Percentiles rank a stretch among this genome's conserved stretches.
Conservation (phyloP, 2,329 filamentous ascomycete genomes). For the Fusarium mangiferae region DNA sequence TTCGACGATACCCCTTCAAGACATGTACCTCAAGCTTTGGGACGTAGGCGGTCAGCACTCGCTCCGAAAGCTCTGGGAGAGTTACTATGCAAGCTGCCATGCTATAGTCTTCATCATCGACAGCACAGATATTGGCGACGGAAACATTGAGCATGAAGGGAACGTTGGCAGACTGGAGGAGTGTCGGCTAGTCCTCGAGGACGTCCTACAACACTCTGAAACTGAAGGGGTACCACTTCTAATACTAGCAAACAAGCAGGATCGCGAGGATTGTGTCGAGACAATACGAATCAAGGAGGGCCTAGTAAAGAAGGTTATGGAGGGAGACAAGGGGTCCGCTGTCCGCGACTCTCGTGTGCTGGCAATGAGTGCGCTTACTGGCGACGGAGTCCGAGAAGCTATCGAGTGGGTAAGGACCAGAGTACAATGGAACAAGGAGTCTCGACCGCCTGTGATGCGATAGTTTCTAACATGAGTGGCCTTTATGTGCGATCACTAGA, state of each 20-base stretch:
- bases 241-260: constrained; percentile 97
- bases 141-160: constrained; percentile 66
- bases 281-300: constrained; percentile 98
- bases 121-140: constrained; percentile 91
- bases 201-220: constrained; percentile 86
- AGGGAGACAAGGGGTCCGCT: constrained; percentile 87
- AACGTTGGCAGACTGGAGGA: constrained; percentile 79
- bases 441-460: constrained; percentile 90
- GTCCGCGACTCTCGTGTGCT: constrained; percentile 92
- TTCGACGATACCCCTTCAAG: constrained; percentile 86
- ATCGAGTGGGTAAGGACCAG: constrained; percentile 96
- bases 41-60: constrained; percentile 94
- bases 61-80: constrained; percentile 91
- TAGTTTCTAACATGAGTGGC: constrained; percentile 56
- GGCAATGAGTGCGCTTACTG: constrained; percentile 90
- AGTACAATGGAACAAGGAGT: constrained; percentile 97
- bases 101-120: constrained; percentile 99
- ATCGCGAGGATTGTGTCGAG: constrained; percentile 96
- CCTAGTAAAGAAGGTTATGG: constrained; percentile 92
- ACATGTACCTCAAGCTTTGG: constrained; percentile 99
- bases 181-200: constrained; percentile 88
- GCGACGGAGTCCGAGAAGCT: constrained; percentile 88
- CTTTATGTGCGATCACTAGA: constrained; percentile 13
- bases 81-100: constrained; percentile 93
- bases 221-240: constrained; percentile 91